phyloP scores from a whole-genome alignment of 768 basidiomycete species.

The Auriscalpium orientale region DNA sequence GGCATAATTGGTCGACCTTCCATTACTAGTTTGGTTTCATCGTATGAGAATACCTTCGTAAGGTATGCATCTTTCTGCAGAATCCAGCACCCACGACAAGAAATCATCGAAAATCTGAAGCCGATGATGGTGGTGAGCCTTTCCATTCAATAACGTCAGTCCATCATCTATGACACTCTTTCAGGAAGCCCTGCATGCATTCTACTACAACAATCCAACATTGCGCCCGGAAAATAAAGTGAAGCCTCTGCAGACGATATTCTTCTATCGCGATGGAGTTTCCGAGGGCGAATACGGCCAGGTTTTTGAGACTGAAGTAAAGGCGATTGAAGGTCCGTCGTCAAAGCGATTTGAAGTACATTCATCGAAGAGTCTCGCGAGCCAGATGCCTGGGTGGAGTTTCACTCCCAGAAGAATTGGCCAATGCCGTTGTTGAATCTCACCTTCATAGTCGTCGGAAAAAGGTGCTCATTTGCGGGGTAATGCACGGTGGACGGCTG shows the following conservation, averaged over 20 bases:
- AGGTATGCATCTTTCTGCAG: constrained; percentile 59
- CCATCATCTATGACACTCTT: too few relatives aligned
- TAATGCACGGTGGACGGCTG: neutral
- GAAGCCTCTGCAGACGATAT: constrained; percentile 46
- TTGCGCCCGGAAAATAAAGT: too few relatives aligned
- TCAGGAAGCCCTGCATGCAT: too few relatives aligned
- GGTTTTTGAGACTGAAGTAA: constrained; percentile 44
- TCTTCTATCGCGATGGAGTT: constrained; percentile 63
- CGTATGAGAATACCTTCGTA: constrained; percentile 63
- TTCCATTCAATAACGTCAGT: neutral
- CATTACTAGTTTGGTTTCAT: constrained; percentile 71
- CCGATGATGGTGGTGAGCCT: constrained; percentile 50
- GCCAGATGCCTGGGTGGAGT: constrained; percentile 55
- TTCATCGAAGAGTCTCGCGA: constrained; percentile 46
- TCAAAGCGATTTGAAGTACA: neutral
- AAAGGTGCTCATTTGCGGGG: constrained; percentile 27
- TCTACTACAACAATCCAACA: too few relatives aligned
- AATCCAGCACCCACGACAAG: constrained; percentile 58
- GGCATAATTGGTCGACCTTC: constrained; percentile 69
- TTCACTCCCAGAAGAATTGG: constrained; percentile 33
- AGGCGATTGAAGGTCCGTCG: constrained; percentile 11
- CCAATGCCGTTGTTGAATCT: constrained; percentile 37
- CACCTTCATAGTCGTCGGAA: constrained; percentile 73
- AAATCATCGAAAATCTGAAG: constrained; percentile 67
- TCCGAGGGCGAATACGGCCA: constrained; percentile 45